A percentile compares a stretch with the other conserved stretches of the same genome.
phyloP scores from a whole-genome alignment of 2,329 filamentous ascomycete species.

The Ascochyta rabiei region DNA sequence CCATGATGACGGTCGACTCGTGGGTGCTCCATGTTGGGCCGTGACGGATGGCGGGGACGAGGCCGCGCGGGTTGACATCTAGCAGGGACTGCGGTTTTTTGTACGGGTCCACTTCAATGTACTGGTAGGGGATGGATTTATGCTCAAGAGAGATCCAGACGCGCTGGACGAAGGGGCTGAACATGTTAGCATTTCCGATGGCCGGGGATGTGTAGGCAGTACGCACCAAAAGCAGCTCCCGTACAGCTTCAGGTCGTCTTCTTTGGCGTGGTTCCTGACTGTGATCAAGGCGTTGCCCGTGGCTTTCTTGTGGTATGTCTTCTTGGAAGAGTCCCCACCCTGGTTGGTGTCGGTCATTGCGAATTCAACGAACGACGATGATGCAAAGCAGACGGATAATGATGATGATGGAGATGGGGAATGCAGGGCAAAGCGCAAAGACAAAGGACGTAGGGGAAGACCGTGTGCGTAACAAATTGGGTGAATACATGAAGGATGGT shows the following conservation, averaged over 20 bases:
- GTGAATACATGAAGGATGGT: conserved; percentile 14
- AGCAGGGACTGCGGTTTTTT: conserved; percentile 72
- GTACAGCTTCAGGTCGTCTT: conserved; percentile 76
- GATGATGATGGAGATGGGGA: neutral
- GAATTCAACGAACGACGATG: conserved; percentile 12
- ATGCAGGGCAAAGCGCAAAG: neutral
- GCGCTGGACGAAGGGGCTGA: conserved; percentile 80
- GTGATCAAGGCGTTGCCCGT: conserved; percentile 74
- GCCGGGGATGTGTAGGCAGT: conserved; percentile 19
- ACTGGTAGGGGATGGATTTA: conserved; percentile 80
- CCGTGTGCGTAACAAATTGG: neutral
- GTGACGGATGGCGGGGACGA: conserved; percentile 78
- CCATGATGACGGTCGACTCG: conserved; percentile 80
- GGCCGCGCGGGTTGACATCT: conserved; percentile 75
- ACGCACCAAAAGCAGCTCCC: conserved; percentile 82
- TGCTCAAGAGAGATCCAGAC: conserved; percentile 88
- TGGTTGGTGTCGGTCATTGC: conserved; percentile 58
- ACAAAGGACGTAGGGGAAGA: neutral
- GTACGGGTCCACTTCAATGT: conserved; percentile 84
- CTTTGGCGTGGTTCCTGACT: conserved; percentile 71
- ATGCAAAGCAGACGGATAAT: neutral
- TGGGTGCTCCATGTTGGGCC: conserved; percentile 78
- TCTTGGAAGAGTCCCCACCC: conserved; percentile 59
- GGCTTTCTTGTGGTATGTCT: conserved; percentile 73
- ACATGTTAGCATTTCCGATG: neutral